Evolutionary conservation across 208 protist genomes (phyloP).

Genomic region (Tetramitus jugosus): DNA sequence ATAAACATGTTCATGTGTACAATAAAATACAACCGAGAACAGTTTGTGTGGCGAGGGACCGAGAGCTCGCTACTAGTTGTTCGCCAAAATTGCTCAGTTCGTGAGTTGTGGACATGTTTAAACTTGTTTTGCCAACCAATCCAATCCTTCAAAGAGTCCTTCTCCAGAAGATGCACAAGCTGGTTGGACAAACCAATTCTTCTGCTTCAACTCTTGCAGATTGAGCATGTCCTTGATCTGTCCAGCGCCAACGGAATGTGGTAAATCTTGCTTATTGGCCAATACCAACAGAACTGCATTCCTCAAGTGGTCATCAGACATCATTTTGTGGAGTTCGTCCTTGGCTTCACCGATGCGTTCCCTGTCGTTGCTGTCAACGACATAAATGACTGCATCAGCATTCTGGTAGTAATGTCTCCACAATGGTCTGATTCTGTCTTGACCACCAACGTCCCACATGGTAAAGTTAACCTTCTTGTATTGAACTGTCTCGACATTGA

Average conservation of each 20-base stretch:
- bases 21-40: too few species aligned
- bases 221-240: conserved; percentile 33
- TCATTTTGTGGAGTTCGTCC: conserved; percentile 43
- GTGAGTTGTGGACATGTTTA: too few species aligned
- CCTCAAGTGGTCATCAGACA: conserved; percentile 46
- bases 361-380: conserved; percentile 46
- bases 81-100: too few species aligned
- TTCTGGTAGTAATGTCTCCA: conserved; percentile 73
- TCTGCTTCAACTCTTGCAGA: conserved; percentile 26
- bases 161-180: conserved; percentile 65
- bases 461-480: conserved; percentile 96
- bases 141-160: conserved; percentile 71
- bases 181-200: conserved; percentile 38
- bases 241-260: conserved; percentile 23
- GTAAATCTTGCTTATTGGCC: conserved; percentile 60
- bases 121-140: conserved; percentile 55
- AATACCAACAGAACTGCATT: conserved; percentile 50
- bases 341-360: conserved; percentile 42
- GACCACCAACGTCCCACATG: conserved; percentile 41
- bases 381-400: conserved; percentile 52
- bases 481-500: conserved; percentile 87
- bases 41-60: too few species aligned
- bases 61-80: too few species aligned
- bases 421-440: conserved; percentile 37
- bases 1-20: too few species aligned